These are phyloP conservation scores for Fusarium fracticaudum DNA, from an alignment of 2,329 filamentous ascomycete species.

Conservation along the genomic window DNA sequence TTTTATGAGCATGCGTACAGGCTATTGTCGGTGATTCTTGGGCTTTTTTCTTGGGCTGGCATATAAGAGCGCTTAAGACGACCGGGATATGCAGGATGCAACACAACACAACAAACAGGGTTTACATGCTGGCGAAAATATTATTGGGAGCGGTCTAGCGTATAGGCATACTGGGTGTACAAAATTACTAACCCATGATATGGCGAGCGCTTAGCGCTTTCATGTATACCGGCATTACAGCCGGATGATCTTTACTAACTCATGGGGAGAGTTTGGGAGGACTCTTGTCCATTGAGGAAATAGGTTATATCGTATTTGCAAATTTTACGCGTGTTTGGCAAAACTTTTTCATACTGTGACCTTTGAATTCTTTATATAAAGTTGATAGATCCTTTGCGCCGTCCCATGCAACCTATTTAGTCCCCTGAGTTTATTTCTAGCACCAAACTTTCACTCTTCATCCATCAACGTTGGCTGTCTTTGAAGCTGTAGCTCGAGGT, in stretches of 20 bases:
- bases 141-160: conserved; percentile 25
- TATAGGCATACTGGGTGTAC: conserved; percentile 35
- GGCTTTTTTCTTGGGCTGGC: conserved; percentile 42
- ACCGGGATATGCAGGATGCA: conserved; percentile 33
- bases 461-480: conserved; percentile 22
- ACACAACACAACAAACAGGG: conserved; percentile 16
- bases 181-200: conserved; percentile 26
- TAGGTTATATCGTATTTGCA: conserved; percentile 36
- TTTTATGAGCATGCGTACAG: conserved; percentile 25
- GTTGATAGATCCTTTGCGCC: conserved; percentile 33
- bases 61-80: conserved; percentile 37
- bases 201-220: conserved; percentile 28
- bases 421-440: background rate
- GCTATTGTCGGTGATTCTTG: conserved; percentile 40
- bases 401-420: conserved; percentile 32
- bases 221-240: conserved; percentile 33
- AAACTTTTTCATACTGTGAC: background rate
- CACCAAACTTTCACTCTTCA: background rate
- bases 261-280: conserved; percentile 26
- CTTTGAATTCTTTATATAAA: background rate
- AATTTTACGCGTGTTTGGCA: conserved; percentile 37
- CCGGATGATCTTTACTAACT: conserved; percentile 25
- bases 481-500: conserved; percentile 37
- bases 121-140: conserved; percentile 37
- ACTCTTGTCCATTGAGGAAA: conserved; percentile 20